Percentiles rank a stretch among this genome's conserved stretches.
phyloP scores from a whole-genome alignment of 345 rosid species.

The Gynandropsis gynandra region DNA sequence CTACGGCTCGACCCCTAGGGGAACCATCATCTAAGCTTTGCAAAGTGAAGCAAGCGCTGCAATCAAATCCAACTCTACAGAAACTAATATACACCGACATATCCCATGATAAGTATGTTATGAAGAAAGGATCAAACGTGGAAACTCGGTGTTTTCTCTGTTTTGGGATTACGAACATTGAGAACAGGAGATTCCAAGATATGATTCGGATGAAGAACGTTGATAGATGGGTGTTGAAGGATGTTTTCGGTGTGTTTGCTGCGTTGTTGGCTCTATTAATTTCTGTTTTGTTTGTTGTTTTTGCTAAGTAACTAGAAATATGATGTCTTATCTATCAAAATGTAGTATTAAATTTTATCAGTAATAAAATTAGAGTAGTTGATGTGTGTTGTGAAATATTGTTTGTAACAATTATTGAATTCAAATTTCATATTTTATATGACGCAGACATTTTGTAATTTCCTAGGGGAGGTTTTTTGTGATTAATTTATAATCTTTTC shows the following conservation, averaged over 20 bases:
- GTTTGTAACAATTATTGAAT: no score
- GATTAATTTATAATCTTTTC: no score
- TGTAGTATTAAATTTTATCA: no score
- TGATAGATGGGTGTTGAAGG: conserved; percentile 16
- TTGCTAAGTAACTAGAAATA: not conserved
- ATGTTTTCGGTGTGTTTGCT: conserved; percentile 11
- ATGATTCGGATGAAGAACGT: conserved; percentile 10
- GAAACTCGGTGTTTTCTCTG: conserved; percentile 17
- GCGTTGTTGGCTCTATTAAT: conserved; percentile 17
- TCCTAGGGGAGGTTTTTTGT: no score
- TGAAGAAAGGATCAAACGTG: conserved; percentile 14
- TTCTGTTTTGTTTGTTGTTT: conserved; percentile 14
- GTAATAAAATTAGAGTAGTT: no score
- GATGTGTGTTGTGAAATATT: no score
- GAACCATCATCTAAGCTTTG: conserved; percentile 1
- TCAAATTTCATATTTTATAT: no score
- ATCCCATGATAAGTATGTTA: conserved; percentile 1
- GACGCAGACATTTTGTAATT: no score
- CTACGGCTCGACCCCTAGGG: not conserved
- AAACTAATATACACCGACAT: conserved; percentile 14
- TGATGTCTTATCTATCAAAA: no score
- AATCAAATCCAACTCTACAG: conserved; percentile 19
- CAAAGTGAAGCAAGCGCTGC: conserved; percentile 24
- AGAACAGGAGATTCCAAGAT: no score
- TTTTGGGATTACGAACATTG: conserved; percentile 19